Conservation (phyloP, 139 green algal genomes). For the Tetraselmis chui region DNA sequence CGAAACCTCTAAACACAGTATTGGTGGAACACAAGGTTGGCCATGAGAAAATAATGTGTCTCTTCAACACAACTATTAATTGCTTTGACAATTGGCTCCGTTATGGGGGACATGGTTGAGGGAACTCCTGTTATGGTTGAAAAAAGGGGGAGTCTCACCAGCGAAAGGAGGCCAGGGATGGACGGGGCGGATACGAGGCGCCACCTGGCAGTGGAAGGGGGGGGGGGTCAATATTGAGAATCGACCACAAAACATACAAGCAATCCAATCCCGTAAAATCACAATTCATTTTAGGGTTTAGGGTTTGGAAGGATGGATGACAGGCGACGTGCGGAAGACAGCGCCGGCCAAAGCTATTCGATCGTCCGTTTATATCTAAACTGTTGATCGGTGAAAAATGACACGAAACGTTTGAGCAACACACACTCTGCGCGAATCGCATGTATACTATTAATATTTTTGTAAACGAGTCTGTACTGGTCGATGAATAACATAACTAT, state of each 20-base stretch:
- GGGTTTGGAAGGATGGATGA: background rate
- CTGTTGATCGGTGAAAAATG: too few relatives aligned
- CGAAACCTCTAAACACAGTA: too few relatives aligned
- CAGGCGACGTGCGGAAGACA: background rate
- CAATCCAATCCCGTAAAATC: background rate
- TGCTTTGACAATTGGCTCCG: constrained; percentile 14
- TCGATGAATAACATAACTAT: too few relatives aligned
- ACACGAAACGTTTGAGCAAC: too few relatives aligned
- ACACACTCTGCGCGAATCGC: too few relatives aligned
- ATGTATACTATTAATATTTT: too few relatives aligned
- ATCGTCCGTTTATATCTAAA: too few relatives aligned
- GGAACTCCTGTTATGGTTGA: constrained; percentile 37
- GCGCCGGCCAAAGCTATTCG: background rate
- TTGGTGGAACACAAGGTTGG: too few relatives aligned
- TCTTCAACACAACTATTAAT: constrained; percentile 15
- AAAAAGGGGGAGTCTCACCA: too few relatives aligned
- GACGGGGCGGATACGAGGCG: constrained; percentile 77
- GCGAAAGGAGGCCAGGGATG: constrained; percentile 57
- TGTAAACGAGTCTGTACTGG: too few relatives aligned
- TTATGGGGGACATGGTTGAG: background rate
- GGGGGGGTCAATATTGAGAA: constrained; percentile 1
- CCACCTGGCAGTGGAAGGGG: constrained; percentile 51
- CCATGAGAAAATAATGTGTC: too few relatives aligned
- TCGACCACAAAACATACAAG: background rate
- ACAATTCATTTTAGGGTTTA: background rate